Conservation (phyloP, 2,329 filamentous ascomycete genomes). For the Aphanoascus verrucosus region DNA sequence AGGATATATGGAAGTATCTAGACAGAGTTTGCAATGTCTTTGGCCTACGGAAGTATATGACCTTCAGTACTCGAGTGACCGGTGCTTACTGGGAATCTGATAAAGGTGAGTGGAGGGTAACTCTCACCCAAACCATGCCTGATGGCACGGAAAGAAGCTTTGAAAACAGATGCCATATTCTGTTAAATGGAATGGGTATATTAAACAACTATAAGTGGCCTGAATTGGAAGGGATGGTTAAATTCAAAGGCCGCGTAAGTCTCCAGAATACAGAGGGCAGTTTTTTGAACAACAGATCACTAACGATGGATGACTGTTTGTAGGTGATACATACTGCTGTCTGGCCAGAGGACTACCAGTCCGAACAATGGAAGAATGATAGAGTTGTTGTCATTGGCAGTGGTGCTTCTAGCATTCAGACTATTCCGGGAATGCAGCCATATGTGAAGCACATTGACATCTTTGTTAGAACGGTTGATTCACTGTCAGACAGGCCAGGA, state of each 20-base stretch:
- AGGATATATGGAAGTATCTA: conserved; percentile 41
- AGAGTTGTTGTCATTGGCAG: conserved; percentile 30
- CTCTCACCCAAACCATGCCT: conserved; percentile 32
- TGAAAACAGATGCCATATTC: conserved; percentile 25
- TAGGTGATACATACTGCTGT: conserved; percentile 36
- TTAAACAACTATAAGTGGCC: conserved; percentile 39
- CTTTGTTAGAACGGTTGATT: conserved; percentile 25
- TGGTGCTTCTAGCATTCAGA: conserved; percentile 34
- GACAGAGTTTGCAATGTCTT: conserved; percentile 41
- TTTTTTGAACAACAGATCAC: neutral
- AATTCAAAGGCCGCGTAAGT: conserved; percentile 35
- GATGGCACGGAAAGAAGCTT: conserved; percentile 26
- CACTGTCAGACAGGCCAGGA: no score
- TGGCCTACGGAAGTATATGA: conserved; percentile 44
- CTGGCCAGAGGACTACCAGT: conserved; percentile 36
- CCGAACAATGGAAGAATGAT: conserved; percentile 29
- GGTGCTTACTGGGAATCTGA: conserved; percentile 42
- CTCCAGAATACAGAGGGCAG: neutral
- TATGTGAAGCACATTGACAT: conserved; percentile 34
- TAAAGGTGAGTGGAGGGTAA: conserved; percentile 41
- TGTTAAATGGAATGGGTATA: conserved; percentile 33
- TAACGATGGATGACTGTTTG: neutral
- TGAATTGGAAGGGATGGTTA: conserved; percentile 36
- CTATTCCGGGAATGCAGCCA: conserved; percentile 30
- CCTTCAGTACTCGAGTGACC: conserved; percentile 40